Evolutionary conservation across 2,329 filamentous ascomycete species (phyloP).

Genomic region (Colletotrichum spaethianum): DNA sequence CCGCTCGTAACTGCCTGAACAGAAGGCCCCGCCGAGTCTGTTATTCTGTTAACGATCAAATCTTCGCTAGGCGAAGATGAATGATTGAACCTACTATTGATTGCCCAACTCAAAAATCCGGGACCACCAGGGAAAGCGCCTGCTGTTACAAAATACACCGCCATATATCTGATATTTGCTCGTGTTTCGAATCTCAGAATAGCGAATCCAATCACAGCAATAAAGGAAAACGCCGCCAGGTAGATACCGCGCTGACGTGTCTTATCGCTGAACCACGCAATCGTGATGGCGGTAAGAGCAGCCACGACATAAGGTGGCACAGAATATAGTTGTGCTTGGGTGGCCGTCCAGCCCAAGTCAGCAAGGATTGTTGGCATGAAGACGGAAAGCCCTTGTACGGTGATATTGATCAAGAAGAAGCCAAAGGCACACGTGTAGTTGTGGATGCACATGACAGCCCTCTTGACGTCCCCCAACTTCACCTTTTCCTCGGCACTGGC

Average conservation of each 20-base stretch:
- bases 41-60: slow-evolving; percentile 30
- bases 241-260: slow-evolving; percentile 55
- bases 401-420: slow-evolving; percentile 74
- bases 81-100: slow-evolving; percentile 61
- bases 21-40: slow-evolving; percentile 67
- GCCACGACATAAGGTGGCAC: slow-evolving; percentile 61
- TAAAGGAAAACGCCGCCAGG: slow-evolving; percentile 54
- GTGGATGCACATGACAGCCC: slow-evolving; percentile 68
- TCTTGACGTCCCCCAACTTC: slow-evolving; percentile 62
- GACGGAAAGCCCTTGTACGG: slow-evolving; percentile 67
- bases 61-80: slow-evolving; percentile 6
- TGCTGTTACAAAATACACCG: slow-evolving; percentile 68
- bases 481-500: slow-evolving; percentile 62
- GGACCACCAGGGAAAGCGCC: slow-evolving; percentile 72
- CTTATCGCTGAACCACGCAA: slow-evolving; percentile 58
- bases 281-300: slow-evolving; percentile 55
- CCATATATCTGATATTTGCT: slow-evolving; percentile 63
- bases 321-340: slow-evolving; percentile 59
- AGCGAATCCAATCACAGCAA: slow-evolving; percentile 66
- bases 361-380: slow-evolving; percentile 64
- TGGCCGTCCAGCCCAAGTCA: slow-evolving; percentile 56
- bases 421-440: slow-evolving; percentile 71
- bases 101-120: slow-evolving; percentile 70
- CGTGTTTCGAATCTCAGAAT: slow-evolving; percentile 62
- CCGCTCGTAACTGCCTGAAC: slow-evolving; percentile 69